A percentile compares a stretch with the other conserved stretches of the same genome.
These are phyloP conservation scores for Clarkia xantiana DNA, from an alignment of 345 rosid species.

Conservation along the genomic window DNA sequence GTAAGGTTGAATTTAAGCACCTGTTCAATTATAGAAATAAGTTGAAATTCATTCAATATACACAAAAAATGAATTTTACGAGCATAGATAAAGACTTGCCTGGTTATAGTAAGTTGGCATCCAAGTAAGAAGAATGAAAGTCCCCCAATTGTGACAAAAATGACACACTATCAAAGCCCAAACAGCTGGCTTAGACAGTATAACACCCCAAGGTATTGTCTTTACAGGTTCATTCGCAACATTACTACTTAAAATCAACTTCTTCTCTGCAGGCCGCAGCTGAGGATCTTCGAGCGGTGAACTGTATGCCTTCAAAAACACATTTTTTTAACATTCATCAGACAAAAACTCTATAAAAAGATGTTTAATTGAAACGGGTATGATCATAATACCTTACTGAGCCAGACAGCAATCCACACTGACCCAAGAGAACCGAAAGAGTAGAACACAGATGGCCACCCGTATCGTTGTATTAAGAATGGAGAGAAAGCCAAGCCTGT, in stretches of 20 bases:
- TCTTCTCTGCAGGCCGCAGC: conserved; percentile 52
- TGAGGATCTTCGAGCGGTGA: conserved; percentile 75
- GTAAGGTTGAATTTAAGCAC: conserved; percentile 96
- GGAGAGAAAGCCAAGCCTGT: conserved; percentile 84
- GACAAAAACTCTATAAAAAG: too few relatives aligned
- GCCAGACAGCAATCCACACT: conserved; percentile 79
- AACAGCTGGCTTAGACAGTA: conserved; percentile 83
- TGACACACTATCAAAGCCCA: conserved; percentile 96
- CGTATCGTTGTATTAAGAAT: conserved; percentile 59
- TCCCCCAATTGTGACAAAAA: conserved; percentile 99
- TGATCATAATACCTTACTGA: conserved; percentile 32
- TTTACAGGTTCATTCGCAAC: conserved; percentile 66
- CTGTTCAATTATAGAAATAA: conserved; percentile 15
- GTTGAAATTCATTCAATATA: neutral
- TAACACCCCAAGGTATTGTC: conserved; percentile 87
- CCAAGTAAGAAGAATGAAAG: conserved; percentile 91
- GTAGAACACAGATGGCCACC: conserved; percentile 96
- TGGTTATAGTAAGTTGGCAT: conserved; percentile 99
- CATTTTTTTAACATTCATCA: too few relatives aligned
- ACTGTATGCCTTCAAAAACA: conserved; percentile 64
- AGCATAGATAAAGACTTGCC: conserved; percentile 30
- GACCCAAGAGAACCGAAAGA: conserved; percentile 90
- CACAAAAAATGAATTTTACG: too few relatives aligned
- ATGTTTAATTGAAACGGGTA: neutral
- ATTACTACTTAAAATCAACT: conserved; percentile 50